Evolutionary conservation across 805 yeast species (phyloP).

Genomic region (Candida qinlingensis): DNA sequence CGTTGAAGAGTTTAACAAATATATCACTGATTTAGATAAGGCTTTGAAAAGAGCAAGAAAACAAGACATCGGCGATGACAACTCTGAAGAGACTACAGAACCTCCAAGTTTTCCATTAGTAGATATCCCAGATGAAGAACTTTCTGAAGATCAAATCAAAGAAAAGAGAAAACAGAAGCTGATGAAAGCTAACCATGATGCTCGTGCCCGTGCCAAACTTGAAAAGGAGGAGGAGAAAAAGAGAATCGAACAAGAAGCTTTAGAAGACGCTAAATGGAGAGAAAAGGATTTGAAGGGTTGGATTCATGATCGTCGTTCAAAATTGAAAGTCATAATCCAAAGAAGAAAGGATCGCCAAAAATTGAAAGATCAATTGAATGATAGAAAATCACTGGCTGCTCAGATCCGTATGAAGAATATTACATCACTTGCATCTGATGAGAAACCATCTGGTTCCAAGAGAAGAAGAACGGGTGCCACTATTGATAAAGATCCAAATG

Average conservation of each 20-base stretch:
- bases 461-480: conserved; percentile 55
- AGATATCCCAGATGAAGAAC: conserved; percentile 78
- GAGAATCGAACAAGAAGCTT: conserved; percentile 52
- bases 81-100: conserved; percentile 38
- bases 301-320: conserved; percentile 65
- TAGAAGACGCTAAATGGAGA: conserved; percentile 75
- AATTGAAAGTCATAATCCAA: conserved; percentile 54
- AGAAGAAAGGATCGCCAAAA: conserved; percentile 62
- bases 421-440: conserved; percentile 81
- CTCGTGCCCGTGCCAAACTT: conserved; percentile 74
- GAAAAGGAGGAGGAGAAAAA: conserved; percentile 67
- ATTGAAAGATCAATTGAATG: conserved; percentile 71
- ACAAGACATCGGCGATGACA: conserved; percentile 58
- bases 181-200: conserved; percentile 82
- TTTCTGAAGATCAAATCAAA: conserved; percentile 72
- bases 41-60: conserved; percentile 63
- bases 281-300: conserved; percentile 68
- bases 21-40: conserved; percentile 57
- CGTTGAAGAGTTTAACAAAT: conserved; percentile 64
- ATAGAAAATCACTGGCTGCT: conserved; percentile 86
- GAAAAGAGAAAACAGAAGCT: conserved; percentile 84
- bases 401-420: conserved; percentile 89
- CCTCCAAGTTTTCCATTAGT: conserved; percentile 65
- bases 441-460: conserved; percentile 27
- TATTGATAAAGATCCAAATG: conserved; percentile 86